These are phyloP conservation scores for Coemansia sp. DNA, from an alignment of 192 early-diverging fungal genomes.

Conservation along the genomic window DNA sequence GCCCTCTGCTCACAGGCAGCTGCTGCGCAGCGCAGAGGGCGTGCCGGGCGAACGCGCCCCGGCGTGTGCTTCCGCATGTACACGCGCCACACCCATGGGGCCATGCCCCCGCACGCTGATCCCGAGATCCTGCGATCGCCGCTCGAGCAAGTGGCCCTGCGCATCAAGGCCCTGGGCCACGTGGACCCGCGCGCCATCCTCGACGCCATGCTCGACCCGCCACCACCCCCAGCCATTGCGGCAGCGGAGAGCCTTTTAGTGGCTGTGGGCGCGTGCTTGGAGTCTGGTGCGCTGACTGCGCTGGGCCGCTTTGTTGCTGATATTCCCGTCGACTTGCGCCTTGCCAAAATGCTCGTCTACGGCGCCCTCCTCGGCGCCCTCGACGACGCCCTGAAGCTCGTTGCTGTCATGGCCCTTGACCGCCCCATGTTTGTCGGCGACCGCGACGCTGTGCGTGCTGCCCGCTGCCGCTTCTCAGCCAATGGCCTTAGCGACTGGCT, in stretches of 20 bases:
- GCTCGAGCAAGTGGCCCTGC: conserved; percentile 79
- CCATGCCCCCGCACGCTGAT: conserved; percentile 61
- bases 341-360: conserved; percentile 79
- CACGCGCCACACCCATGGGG: conserved; percentile 49
- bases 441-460: too few relatives aligned
- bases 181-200: conserved; percentile 59
- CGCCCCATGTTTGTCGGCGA: conserved; percentile 17
- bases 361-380: conserved; percentile 72
- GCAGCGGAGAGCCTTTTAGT: conserved; percentile 60
- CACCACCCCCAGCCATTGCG: conserved; percentile 57
- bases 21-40: conserved; percentile 71
- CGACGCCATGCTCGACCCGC: conserved; percentile 65
- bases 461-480: too few relatives aligned
- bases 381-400: conserved; percentile 71
- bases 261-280: conserved; percentile 59
- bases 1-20: conserved; percentile 58
- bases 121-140: conserved; percentile 82
- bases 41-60: conserved; percentile 77
- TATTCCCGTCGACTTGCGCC: conserved; percentile 73
- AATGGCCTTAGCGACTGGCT: conserved; percentile 66
- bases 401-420: conserved; percentile 57
- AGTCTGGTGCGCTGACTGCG: conserved; percentile 57
- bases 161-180: conserved; percentile 69
- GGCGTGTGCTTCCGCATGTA: conserved; percentile 81
- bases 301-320: conserved; percentile 69